Base-by-base conservation (phyloP, 257 asterid species). In the Solanum clarkiae region DNA sequence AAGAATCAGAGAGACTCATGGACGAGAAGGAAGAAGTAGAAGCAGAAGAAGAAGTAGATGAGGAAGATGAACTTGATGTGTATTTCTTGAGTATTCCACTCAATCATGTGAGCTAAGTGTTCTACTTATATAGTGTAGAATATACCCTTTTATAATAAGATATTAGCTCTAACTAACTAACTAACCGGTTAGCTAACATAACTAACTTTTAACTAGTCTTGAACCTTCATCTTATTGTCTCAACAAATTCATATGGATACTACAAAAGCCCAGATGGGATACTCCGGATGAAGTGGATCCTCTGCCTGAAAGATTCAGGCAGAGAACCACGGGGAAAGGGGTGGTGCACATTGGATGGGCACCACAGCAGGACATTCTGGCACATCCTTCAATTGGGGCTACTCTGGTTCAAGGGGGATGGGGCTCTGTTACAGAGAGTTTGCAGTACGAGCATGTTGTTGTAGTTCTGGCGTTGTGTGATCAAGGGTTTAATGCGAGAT, bases 311-410 rank as follows among this genome's bases (percentile, higher is more conserved):
- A 83, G 72, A 8, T 89, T 87, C 1, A 10, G 18, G 63, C 22
- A 2, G 86, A 36, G 32, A 15, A 62, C 16, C 3, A 17, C 5
- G 10, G 56, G 44, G 36, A 85, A 82, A 42, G 91, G 92, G 42
- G 40, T 81, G 29, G 87, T 88, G 54, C 87, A 88, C 22, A 22
- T 88, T 0, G 93, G 92, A 4, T 91, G 93, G 93, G 90, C 86
- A 0, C 93, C 93, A 0, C 93, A 89, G 74, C 71, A 85, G 90
- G 92, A 88, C 5, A 84, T 91, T 22, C 54, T 91, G 1, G 88
- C 69, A 42, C 92, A 91, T 54, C 86, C 88, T 74, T 77, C 91
- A 1, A 22, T 88, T 45, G 88, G 92, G 8, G 90, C 84, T 1
- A 86, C 85, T 0, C 60, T 91, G 60, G 88, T 85, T 59, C 91